A percentile compares a stretch with the other conserved stretches of the same genome.
phyloP scores from a whole-genome alignment of 257 asterid genomes.

The Lycium ferocissimum region DNA sequence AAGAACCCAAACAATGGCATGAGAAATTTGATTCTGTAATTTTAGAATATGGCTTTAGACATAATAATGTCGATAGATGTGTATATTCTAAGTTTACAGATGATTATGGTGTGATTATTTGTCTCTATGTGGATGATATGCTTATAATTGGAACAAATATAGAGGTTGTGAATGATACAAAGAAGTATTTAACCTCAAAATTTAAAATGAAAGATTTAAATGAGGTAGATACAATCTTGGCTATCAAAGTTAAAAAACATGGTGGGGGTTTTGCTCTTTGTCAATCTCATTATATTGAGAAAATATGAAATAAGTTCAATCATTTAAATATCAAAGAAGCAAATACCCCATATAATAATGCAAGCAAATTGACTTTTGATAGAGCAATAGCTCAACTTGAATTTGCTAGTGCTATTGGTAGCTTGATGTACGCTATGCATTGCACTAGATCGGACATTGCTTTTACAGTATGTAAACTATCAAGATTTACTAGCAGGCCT shows the following conservation, averaged over 20 bases:
- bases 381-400: not conserved
- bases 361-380: not conserved
- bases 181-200: not conserved
- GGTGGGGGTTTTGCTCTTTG: not conserved
- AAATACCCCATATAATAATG: not conserved
- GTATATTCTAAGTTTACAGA: slow-evolving; percentile 4
- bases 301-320: not conserved
- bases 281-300: not conserved
- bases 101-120: not conserved
- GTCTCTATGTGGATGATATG: not conserved
- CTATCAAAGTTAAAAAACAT: not conserved
- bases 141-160: not conserved
- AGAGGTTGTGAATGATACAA: not conserved
- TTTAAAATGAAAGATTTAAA: slow-evolving; percentile 17
- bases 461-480: not conserved
- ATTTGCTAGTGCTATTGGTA: not conserved
- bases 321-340: not conserved
- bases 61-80: not conserved
- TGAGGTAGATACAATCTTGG: slow-evolving; percentile 18
- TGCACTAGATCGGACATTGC: slow-evolving; percentile 1
- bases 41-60: not conserved
- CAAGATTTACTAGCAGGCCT: not conserved
- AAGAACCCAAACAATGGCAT: not conserved
- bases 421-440: not conserved
- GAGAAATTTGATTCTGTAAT: not conserved